phyloP scores from a whole-genome alignment of 306 rosid species.

The Vachellia collinsii region DNA sequence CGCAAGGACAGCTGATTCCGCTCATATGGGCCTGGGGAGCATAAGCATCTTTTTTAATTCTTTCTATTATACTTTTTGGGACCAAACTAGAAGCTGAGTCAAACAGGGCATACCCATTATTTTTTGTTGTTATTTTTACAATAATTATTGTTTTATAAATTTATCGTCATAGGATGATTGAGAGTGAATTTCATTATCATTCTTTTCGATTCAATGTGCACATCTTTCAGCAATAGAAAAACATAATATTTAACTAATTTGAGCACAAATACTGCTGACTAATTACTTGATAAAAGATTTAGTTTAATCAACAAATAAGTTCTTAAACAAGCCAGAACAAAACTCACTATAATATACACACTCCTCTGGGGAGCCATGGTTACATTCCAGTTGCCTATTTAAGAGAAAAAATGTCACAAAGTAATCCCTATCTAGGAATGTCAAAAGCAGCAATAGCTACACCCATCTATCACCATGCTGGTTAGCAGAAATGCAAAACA shows the following conservation, averaged over 20 bases:
- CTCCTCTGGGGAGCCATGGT: neutral
- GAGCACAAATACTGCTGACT: neutral
- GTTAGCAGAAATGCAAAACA: neutral
- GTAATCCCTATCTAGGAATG: neutral
- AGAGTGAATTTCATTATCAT: neutral
- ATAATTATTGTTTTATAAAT: neutral
- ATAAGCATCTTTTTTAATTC: neutral
- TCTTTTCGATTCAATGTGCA: neutral
- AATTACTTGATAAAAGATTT: neutral
- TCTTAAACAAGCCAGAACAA: constrained; percentile 8
- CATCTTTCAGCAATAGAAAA: neutral
- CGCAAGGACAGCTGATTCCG: neutral
- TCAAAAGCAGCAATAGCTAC: neutral
- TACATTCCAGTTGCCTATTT: neutral
- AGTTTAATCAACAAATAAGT: constrained; percentile 20
- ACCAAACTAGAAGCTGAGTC: neutral
- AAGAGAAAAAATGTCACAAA: neutral
- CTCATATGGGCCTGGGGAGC: neutral
- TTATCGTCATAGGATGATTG: neutral
- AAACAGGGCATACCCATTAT: neutral
- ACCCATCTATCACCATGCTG: neutral
- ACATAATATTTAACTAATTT: neutral
- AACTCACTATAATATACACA: neutral
- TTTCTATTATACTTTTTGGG: neutral
- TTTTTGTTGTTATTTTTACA: neutral